Percentiles rank a stretch among this genome's conserved stretches.
phyloP scores from a whole-genome alignment of 768 basidiomycete genomes.

The Cantharellus anzutake region DNA sequence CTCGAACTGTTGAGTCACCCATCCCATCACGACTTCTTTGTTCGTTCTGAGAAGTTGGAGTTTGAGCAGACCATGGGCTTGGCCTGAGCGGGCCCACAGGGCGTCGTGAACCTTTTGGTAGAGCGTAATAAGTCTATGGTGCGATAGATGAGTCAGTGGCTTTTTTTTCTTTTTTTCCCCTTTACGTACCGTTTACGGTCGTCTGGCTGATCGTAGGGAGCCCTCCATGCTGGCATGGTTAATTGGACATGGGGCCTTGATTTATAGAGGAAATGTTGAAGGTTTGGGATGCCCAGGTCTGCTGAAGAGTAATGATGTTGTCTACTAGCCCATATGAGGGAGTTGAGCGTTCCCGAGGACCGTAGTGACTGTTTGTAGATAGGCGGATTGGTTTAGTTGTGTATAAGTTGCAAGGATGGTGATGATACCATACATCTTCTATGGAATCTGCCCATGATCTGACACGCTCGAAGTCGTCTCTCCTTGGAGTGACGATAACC shows the following conservation, averaged over 20 bases:
- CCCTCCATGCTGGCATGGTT: conserved; percentile 70
- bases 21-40: conserved; percentile 79
- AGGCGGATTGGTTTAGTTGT: not conserved
- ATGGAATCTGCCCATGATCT: conserved; percentile 7
- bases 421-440: conserved; percentile 1
- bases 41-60: conserved; percentile 74
- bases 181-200: conserved; percentile 38
- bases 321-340: conserved; percentile 4
- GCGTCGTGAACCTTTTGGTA: conserved; percentile 81
- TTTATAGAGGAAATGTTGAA: conserved; percentile 93
- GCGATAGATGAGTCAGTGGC: not conserved
- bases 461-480: conserved; percentile 8
- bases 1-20: conserved; percentile 82
- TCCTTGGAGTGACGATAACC: conserved; percentile 6
- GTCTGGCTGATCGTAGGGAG: conserved; percentile 48
- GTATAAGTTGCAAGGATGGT: too few species aligned
- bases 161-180: not conserved
- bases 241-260: conserved; percentile 77
- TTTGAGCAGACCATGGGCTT: conserved; percentile 51
- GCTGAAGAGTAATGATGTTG: conserved; percentile 38
- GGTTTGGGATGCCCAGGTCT: conserved; percentile 69
- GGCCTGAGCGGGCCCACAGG: conserved; percentile 78
- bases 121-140: conserved; percentile 50
- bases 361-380: conserved; percentile 3
- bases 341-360: not conserved